Evolutionary conservation across 2,329 filamentous ascomycete genomes (phyloP).

Genomic region (Tolypocladium amazonense): DNA sequence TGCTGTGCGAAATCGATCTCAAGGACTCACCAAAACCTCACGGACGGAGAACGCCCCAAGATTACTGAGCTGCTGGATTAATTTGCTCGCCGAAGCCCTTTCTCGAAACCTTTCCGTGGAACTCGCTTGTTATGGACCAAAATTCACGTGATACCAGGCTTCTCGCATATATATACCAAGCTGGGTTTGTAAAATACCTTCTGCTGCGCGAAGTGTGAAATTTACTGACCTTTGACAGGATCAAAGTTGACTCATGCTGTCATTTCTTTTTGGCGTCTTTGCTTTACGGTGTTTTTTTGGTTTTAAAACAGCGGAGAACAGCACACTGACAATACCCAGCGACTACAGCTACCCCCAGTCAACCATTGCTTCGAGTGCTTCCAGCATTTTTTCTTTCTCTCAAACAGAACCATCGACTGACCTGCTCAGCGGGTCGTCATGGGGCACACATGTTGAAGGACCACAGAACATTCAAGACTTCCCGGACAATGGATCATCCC

Average conservation of each 20-base stretch:
- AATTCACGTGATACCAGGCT: not conserved
- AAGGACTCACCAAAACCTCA: not conserved
- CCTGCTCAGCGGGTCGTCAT: constrained; percentile 42
- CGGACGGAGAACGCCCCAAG: not conserved
- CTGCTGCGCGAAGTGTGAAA: constrained; percentile 7
- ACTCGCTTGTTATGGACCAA: not conserved
- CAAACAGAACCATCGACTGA: constrained; percentile 49
- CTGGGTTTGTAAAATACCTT: constrained; percentile 14
- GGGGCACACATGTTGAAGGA: constrained; percentile 47
- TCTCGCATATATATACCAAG: constrained; percentile 4
- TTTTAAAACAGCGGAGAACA: constrained; percentile 29
- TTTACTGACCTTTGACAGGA: constrained; percentile 25
- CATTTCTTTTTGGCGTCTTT: constrained; percentile 18
- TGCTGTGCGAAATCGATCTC: not conserved
- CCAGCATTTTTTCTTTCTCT: constrained; percentile 47
- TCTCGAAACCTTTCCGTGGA: not conserved
- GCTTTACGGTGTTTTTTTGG: constrained; percentile 12
- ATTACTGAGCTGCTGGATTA: not conserved
- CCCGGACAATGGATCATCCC: constrained; percentile 37
- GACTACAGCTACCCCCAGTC: constrained; percentile 45
- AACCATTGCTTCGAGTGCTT: constrained; percentile 36
- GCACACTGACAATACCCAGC: constrained; percentile 47
- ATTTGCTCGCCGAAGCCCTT: not conserved
- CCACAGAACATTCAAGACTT: constrained; percentile 49
- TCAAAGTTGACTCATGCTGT: constrained; percentile 46